Conservation (phyloP, 1,284 basidiomycete genomes). For the Phenoliferia sp. region DNA sequence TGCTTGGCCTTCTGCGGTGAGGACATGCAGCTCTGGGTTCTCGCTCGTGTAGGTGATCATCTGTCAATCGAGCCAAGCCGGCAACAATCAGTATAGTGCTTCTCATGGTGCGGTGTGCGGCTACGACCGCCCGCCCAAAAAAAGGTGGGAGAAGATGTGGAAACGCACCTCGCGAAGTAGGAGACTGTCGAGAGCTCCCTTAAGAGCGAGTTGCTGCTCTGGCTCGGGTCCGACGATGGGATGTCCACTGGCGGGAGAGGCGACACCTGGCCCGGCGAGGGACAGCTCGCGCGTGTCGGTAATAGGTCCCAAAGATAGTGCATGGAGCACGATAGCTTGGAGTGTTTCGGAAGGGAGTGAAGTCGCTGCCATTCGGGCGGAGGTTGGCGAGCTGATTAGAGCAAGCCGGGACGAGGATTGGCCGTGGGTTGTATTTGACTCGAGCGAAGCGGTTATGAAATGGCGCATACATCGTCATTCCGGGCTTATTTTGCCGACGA, state of each 20-base stretch:
- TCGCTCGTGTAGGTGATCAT: conserved; percentile 80
- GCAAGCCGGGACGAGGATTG: background rate
- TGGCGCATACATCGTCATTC: too few species aligned
- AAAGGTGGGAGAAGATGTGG: background rate
- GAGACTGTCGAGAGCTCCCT: conserved; percentile 83
- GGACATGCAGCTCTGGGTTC: conserved; percentile 64
- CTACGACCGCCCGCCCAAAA: background rate
- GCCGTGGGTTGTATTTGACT: background rate
- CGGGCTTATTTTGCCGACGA: too few species aligned
- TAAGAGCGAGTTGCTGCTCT: conserved; percentile 62
- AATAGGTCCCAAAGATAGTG: conserved; percentile 59
- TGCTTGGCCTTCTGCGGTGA: conserved; percentile 75
- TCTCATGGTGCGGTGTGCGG: background rate
- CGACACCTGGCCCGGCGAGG: conserved; percentile 2
- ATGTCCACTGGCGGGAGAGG: background rate
- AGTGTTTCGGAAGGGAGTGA: conserved; percentile 45
- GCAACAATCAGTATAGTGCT: background rate
- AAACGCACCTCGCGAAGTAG: conserved; percentile 67
- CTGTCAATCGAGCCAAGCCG: conserved; percentile 46
- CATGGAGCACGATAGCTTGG: conserved; percentile 71
- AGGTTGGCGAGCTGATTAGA: too few species aligned
- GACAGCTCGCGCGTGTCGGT: conserved; percentile 69
- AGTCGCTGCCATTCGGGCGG: background rate
- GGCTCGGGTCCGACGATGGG: background rate
- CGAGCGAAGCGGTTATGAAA: too few species aligned